Evolutionary conservation across 2,329 filamentous ascomycete species (phyloP), one percentile per base, ranked within the genome.

Genomic region (Whalleya microplaca): DNA sequence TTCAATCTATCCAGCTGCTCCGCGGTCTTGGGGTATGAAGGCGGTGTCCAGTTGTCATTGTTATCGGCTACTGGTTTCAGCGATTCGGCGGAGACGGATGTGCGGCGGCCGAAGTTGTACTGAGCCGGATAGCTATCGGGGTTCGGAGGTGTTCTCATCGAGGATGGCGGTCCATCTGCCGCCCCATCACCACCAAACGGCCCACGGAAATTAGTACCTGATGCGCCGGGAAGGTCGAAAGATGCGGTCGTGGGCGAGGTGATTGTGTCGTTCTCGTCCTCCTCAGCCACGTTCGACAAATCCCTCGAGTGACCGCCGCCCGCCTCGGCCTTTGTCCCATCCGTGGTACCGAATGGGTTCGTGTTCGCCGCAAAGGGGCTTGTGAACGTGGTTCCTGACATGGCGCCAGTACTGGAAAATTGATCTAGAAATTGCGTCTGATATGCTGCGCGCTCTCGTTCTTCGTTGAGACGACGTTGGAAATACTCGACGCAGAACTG

Each of bases 51-150:
- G 75, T 91, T 95, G 73, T 95, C 92, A 68, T 91, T 88, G 55
- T 86, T 85, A 58, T 92, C 88, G 29, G 90, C 87, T 47, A 88
- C 90, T 18, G 95, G 95, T 74, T 96, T 96, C 69, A 98, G 82
- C 1, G 94, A 97, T 76, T 99, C 95, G 48, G 95, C 95, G 41
- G 95, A 98, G 51, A 99, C 95, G 2, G 95, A 98, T 41, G 93
- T 97, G 68, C 95, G 91, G 62, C 95, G 90, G 67, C 86, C 90
- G 76, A 96, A 88, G 74, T 96, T 96, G 78, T 97, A 98, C 73
- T 98, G 93, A 66, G 85, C 89, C 53, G 95, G 95, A 71, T 96
- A 91, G 66, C 85, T 87, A 64, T 91, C 87, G 41, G 83, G 77
- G 58, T 84, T 84, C 55, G 82, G 80, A 20, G 79, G 72, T 66